Evolutionary conservation across 768 basidiomycete genomes (phyloP).

Genomic region (Leucocoprinus birnbaumii): DNA sequence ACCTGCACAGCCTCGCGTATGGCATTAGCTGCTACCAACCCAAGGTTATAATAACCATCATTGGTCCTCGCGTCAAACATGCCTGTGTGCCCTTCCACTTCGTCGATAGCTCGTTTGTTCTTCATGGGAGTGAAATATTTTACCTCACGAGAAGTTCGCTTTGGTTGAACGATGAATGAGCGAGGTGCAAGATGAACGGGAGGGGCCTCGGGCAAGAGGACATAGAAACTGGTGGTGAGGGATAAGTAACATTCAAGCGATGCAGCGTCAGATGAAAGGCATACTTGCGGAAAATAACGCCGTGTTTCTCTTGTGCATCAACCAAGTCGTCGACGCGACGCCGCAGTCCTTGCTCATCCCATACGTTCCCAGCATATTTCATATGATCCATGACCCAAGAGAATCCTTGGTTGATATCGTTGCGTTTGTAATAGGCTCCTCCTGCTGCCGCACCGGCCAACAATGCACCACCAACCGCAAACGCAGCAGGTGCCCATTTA

Average conservation of each 20-base stretch:
- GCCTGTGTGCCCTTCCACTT: conserved; percentile 81
- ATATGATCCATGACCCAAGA: conserved; percentile 84
- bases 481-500: conserved; percentile 63
- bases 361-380: conserved; percentile 83
- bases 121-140: conserved; percentile 58
- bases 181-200: conserved; percentile 52
- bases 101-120: conserved; percentile 70
- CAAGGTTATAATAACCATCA: conserved; percentile 89
- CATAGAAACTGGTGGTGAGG: conserved; percentile 65
- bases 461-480: conserved; percentile 69
- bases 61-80: conserved; percentile 85
- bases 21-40: conserved; percentile 59
- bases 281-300: conserved; percentile 72
- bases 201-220: conserved; percentile 67
- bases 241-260: not conserved
- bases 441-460: conserved; percentile 83
- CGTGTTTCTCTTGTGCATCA: conserved; percentile 54
- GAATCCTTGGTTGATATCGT: conserved; percentile 69
- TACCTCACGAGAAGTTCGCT: conserved; percentile 40
- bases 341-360: conserved; percentile 69
- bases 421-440: conserved; percentile 78
- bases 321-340: conserved; percentile 62
- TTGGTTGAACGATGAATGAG: conserved; percentile 80
- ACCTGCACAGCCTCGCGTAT: conserved; percentile 55
- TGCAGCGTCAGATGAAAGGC: conserved; percentile 28